Evolutionary conservation across 2,329 filamentous ascomycete genomes (phyloP).

Genomic region (Corniculantispora saksenae): DNA sequence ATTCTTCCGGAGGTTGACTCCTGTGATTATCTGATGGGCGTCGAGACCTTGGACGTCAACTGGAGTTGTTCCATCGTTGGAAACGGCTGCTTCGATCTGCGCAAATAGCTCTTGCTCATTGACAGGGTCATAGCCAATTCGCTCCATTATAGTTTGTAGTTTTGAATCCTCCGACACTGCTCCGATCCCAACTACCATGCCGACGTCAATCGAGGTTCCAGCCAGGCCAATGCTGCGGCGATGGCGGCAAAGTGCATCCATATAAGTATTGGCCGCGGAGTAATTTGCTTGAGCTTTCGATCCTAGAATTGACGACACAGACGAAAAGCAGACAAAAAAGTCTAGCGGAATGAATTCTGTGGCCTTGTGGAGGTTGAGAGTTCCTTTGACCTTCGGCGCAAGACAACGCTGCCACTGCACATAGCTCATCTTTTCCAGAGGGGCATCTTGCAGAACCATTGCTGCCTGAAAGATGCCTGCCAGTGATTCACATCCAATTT

Average conservation of each 20-base stretch:
- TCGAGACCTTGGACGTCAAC: conserved; percentile 10
- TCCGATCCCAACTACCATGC: conserved; percentile 29
- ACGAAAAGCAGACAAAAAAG: conserved; percentile 35
- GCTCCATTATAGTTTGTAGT: conserved; percentile 22
- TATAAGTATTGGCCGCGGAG: conserved; percentile 36
- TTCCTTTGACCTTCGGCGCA: conserved; percentile 36
- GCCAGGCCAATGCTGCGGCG: conserved; percentile 32
- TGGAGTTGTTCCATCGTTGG: conserved; percentile 18
- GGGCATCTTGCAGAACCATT: conserved; percentile 35
- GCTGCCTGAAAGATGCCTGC: conserved; percentile 41
- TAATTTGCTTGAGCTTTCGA: conserved; percentile 37
- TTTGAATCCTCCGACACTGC: conserved; percentile 25
- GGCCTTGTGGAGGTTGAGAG: conserved; percentile 35
- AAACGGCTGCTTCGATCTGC: not conserved
- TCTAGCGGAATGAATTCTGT: conserved; percentile 25
- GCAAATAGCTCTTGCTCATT: conserved; percentile 22
- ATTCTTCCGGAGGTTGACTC: conserved; percentile 27
- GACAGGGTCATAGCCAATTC: conserved; percentile 24
- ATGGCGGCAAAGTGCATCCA: conserved; percentile 35
- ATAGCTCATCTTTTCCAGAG: conserved; percentile 29
- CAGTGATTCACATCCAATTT: conserved; percentile 30
- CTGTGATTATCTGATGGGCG: conserved; percentile 28
- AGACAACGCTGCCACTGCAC: conserved; percentile 27
- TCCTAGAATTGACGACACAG: conserved; percentile 31
- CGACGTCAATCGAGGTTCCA: conserved; percentile 38